Evolutionary conservation across 2,329 filamentous ascomycete genomes (phyloP), one percentile per base, ranked within the genome.

Genomic region (Trichoderma harzianum): DNA sequence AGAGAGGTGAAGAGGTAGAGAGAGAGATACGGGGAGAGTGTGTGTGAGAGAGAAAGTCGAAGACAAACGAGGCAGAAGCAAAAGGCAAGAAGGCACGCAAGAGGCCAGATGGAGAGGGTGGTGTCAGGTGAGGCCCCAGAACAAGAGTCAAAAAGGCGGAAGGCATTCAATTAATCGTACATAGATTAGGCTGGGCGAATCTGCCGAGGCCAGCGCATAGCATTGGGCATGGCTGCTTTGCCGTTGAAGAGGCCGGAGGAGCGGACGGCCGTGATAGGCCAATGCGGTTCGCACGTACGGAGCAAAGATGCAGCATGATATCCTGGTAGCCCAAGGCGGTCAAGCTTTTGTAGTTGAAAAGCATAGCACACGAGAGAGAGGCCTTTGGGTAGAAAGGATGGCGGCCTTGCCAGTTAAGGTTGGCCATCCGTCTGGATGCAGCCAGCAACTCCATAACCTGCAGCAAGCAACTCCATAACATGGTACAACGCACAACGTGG

Each of bases 81-180:
- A 18, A 39, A 39, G 34, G 7, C 36, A 39, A 39, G 14, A 39
- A 39, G 36, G 36, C 36, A 39, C 18, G 24, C 26, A 43, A 30
- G 39, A 51, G 28, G n/a, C 43, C 28, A 21, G 18, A 57, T 24
- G 32, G 32, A 39, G 6, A 43, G 64, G 32, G 24, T 26, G 28
- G 57, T 16, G 57, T 60, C 57, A 58, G 32, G 51, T 30, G 47
- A 39, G 53, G 64, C 51, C 16, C 30, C 30, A 39, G 39, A 53
- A 34, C 28, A 69, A 47, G 63, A 60, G 34, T 7, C 51, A 47
- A 60, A 67, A 69, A 69, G 67, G 39, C 67, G 67, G 67, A 69
- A 69, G 47, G 67, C 67, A 69, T 34, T 69, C 67, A 69, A 69
- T 69, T 69, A 69, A 69, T 69, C 67, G 67, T 69, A 69, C 67